Conservation (phyloP, 495 filamentous ascomycete species). For the Xylaria intraflava region DNA sequence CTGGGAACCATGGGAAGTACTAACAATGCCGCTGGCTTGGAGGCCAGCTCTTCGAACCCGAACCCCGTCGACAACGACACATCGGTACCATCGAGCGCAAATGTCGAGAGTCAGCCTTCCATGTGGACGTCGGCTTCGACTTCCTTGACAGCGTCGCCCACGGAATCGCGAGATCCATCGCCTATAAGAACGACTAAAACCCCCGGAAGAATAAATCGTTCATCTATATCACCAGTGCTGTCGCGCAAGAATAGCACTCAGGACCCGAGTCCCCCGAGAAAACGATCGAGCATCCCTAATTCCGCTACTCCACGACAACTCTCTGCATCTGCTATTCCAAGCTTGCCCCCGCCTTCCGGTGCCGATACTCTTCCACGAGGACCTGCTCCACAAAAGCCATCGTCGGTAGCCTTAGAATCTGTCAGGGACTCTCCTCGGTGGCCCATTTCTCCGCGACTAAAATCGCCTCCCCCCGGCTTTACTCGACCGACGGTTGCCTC, state of each 20-base stretch:
- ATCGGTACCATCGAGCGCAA: conserved; percentile 23
- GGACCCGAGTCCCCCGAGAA: conserved; percentile 61
- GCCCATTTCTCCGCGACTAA: conserved; percentile 59
- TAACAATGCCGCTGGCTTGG: conserved; percentile 20
- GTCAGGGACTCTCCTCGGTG: conserved; percentile 54
- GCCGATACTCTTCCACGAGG: conserved; percentile 54
- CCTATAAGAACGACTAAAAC: conserved; percentile 34
- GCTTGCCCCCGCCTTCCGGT: conserved; percentile 46
- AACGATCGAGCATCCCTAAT: conserved; percentile 47
- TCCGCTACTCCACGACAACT: conserved; percentile 55
- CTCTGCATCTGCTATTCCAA: conserved; percentile 55
- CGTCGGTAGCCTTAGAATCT: conserved; percentile 41
- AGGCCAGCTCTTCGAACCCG: conserved; percentile 24
- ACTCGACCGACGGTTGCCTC: conserved; percentile 32
- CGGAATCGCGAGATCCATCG: conserved; percentile 46
- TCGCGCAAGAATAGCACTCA: conserved; percentile 64
- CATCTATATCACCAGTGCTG: conserved; percentile 27
- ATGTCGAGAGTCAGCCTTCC: conserved; percentile 29
- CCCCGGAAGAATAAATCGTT: conserved; percentile 18
- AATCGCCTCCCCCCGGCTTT: conserved; percentile 58
- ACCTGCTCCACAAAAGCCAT: conserved; percentile 54
- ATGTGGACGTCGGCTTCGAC: conserved; percentile 40
- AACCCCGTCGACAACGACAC: conserved; percentile 26
- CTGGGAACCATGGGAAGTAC: conserved; percentile 19
- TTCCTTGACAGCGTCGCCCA: conserved; percentile 42